phyloP scores from a whole-genome alignment of 2,329 filamentous ascomycete species.

The Cordyceps militaris region DNA sequence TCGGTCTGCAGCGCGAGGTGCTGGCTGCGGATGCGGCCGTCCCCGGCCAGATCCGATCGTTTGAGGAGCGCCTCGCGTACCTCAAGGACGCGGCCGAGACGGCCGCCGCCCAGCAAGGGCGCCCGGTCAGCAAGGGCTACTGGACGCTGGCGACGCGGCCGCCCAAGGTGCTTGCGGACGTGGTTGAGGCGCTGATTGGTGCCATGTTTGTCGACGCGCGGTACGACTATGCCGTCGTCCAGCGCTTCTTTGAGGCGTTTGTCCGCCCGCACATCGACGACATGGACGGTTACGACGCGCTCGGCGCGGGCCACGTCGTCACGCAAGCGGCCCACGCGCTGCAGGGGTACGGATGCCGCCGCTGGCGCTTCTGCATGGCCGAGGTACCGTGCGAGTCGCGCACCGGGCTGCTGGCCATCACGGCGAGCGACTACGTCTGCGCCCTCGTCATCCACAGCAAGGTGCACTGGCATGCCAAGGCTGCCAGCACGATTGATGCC shows the following conservation, averaged over 20 bases:
- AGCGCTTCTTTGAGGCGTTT: slow-evolving; percentile 68
- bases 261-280: slow-evolving; percentile 72
- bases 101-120: slow-evolving; percentile 21
- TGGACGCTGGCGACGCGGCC: slow-evolving; percentile 59
- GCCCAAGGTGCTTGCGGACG: slow-evolving; percentile 73
- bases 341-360: slow-evolving; percentile 56
- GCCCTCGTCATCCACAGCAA: slow-evolving; percentile 70
- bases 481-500: slow-evolving; percentile 63
- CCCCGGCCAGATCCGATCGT: slow-evolving; percentile 42
- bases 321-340: slow-evolving; percentile 64
- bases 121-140: slow-evolving; percentile 43
- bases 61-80: slow-evolving; percentile 51
- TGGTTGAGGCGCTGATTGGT: slow-evolving; percentile 82
- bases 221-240: slow-evolving; percentile 69
- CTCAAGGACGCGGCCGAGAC: slow-evolving; percentile 34
- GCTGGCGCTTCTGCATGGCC: slow-evolving; percentile 48
- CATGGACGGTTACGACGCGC: slow-evolving; percentile 81
- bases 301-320: slow-evolving; percentile 78
- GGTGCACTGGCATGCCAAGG: slow-evolving; percentile 55
- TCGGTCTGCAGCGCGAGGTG: slow-evolving; percentile 72
- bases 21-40: slow-evolving; percentile 41
- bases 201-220: slow-evolving; percentile 85
- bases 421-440: slow-evolving; percentile 52
- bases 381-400: slow-evolving; percentile 35
- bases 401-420: slow-evolving; percentile 31